These are phyloP conservation scores for Coemansia sp. DNA, from an alignment of 192 early-diverging fungal genomes.

Conservation along the genomic window DNA sequence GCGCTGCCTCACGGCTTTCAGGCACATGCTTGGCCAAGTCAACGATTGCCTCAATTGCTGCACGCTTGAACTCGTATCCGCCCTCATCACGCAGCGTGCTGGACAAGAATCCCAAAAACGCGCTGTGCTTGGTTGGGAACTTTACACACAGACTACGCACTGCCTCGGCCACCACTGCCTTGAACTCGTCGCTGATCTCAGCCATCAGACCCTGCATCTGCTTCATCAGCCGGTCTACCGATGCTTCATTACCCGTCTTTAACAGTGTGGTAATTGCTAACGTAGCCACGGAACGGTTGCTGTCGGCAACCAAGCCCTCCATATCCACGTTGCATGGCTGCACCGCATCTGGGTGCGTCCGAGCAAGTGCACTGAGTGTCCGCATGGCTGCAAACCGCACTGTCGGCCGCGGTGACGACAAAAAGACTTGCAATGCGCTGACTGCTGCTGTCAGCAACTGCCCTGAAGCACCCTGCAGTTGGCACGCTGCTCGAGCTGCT, in stretches of 20 bases:
- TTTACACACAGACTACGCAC: slow-evolving; percentile 94
- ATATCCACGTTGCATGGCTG: slow-evolving; percentile 97
- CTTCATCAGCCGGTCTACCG: slow-evolving; percentile 98
- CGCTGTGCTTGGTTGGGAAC: slow-evolving; percentile 91
- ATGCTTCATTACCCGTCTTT: slow-evolving; percentile 98
- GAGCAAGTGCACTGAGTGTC: slow-evolving; percentile 89
- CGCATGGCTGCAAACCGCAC: slow-evolving; percentile 96
- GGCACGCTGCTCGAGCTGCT: slow-evolving; percentile 94
- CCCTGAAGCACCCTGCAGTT: slow-evolving; percentile 73
- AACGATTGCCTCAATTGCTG: slow-evolving; percentile 96
- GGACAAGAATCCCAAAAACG: slow-evolving; percentile 91
- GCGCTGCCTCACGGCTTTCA: slow-evolving; percentile 89
- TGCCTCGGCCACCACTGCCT: slow-evolving; percentile 98
- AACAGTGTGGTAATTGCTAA: slow-evolving; percentile 98
- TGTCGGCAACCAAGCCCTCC: slow-evolving; percentile 95
- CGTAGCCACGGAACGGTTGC: slow-evolving; percentile 94
- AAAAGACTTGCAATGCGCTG: slow-evolving; percentile 86
- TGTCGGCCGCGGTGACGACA: slow-evolving; percentile 88
- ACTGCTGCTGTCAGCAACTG: slow-evolving; percentile 94
- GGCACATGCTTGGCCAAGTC: slow-evolving; percentile 92
- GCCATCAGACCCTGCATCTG: slow-evolving; percentile 97
- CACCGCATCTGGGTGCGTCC: slow-evolving; percentile 87
- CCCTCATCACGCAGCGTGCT: slow-evolving; percentile 95
- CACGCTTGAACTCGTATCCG: slow-evolving; percentile 94
- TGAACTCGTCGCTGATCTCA: slow-evolving; percentile 99